Percentiles rank a stretch among this genome's conserved stretches.
These are phyloP conservation scores for Podospora appendiculata DNA, from an alignment of 495 filamentous ascomycete genomes.

Conservation along the genomic window DNA sequence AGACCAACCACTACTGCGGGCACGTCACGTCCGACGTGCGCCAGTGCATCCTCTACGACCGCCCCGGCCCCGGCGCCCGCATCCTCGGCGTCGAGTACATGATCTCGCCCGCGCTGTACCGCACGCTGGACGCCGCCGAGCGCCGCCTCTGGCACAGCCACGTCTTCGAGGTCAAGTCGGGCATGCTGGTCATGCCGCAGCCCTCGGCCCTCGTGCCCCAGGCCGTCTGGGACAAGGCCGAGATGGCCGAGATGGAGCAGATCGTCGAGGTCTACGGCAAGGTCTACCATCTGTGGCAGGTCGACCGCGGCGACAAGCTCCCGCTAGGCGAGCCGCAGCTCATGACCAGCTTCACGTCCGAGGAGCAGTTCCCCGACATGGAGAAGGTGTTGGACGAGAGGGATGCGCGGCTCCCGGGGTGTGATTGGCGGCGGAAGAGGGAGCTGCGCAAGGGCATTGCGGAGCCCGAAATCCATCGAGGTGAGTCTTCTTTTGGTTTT, in stretches of 20 bases:
- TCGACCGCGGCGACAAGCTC: constrained; percentile 68
- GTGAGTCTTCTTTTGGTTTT: constrained; percentile 13
- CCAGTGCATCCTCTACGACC: constrained; percentile 85
- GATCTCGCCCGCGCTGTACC: constrained; percentile 66
- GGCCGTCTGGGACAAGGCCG: constrained; percentile 62
- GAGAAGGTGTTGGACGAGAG: constrained; percentile 54
- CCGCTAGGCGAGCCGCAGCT: constrained; percentile 68
- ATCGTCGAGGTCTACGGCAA: constrained; percentile 73
- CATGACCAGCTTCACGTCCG: constrained; percentile 65
- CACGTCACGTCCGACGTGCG: constrained; percentile 63
- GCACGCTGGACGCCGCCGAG: constrained; percentile 56
- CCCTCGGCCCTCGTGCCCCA: constrained; percentile 44
- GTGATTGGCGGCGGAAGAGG: constrained; percentile 53
- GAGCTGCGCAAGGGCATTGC: constrained; percentile 54
- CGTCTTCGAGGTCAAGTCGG: constrained; percentile 80
- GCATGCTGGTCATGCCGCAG: constrained; percentile 78
- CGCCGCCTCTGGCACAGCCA: constrained; percentile 72
- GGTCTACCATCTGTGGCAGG: constrained; percentile 85
- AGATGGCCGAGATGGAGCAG: constrained; percentile 73
- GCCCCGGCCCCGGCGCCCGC: constrained; percentile 52
- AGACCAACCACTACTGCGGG: constrained; percentile 80
- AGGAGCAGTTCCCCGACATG: constrained; percentile 50
- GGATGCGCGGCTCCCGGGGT: constrained; percentile 54
- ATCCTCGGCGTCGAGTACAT: constrained; percentile 91
- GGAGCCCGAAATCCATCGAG: constrained; percentile 51